Base-by-base conservation (phyloP, 352 stramenopile species). In the Peronospora destructor region DNA sequence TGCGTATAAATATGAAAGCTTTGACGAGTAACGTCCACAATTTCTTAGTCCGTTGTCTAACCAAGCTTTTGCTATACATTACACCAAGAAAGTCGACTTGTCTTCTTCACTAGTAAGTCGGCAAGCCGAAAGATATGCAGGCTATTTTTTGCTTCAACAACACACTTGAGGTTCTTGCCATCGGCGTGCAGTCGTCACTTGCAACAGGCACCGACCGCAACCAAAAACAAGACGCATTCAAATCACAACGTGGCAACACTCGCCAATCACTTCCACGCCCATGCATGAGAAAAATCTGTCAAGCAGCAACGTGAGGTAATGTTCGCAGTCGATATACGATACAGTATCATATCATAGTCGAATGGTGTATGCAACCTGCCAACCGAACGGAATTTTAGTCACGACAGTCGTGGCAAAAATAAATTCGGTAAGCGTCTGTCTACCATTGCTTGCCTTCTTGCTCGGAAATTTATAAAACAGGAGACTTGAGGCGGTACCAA, bases 251-350 rank as follows among this genome's bases (percentile, higher is more conserved):
- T 3, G 11, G 23, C 39, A 19, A 19, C 39, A 35, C 12, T 9
- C 5, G 30, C 5, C 30, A 36, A 33, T 11, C 32, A 36, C 29
- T 28, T 49, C 10, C 29, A 49, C 42, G 11, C 9, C 9, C 38
- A 32, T 30, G 8, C 17, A 14, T 44, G 17, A 11, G 23, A n/a
- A 17, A 49, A 53, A 45, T 45, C 6, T 47, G 47, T 30, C 47
- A 47, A 41, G 47, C 17, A 41, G n/a, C 26, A 21, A 13, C 23
- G 36, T 39, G 23, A 53, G 7, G 47, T 34, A 54, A 35, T 37
- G 26, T 32, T 19, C 44, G 34, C 26, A 45, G 12, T 33, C 14
- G 34, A 53, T 35, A 9, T 14, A 35, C 13, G 10, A 32, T 29
- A 49, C 17, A 21, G 30, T 33, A 38, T 29, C 23, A 5, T 34